These are phyloP conservation scores for Coemansia sp. DNA, from an alignment of 371 early-diverging fungal species.

Conservation along the genomic window DNA sequence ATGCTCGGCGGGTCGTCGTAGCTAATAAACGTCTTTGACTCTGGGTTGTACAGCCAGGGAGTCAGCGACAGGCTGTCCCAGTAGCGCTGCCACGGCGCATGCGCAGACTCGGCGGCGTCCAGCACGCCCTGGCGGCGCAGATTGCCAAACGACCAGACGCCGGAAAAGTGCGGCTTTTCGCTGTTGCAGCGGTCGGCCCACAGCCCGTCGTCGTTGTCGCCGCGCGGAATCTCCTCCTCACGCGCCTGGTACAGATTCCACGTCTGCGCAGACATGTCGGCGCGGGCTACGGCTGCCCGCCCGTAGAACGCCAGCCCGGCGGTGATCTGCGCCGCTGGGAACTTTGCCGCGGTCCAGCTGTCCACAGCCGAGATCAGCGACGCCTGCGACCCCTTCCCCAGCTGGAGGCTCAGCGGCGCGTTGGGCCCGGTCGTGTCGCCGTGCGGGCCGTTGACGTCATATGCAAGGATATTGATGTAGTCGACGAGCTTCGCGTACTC, in stretches of 20 bases:
- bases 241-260: constrained; percentile 36
- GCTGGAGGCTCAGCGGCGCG: constrained; percentile 58
- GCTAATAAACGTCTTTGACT: constrained; percentile 58
- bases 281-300: constrained; percentile 55
- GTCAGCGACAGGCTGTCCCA: constrained; percentile 64
- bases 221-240: constrained; percentile 22
- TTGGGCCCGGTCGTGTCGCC: constrained; percentile 62
- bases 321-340: constrained; percentile 60
- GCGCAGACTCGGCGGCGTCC: constrained; percentile 48
- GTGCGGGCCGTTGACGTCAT: constrained; percentile 67
- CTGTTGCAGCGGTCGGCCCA: constrained; percentile 28
- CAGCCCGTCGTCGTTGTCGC: constrained; percentile 45
- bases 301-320: constrained; percentile 74
- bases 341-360: constrained; percentile 56
- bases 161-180: constrained; percentile 39
- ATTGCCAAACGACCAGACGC: constrained; percentile 57
- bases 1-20: constrained; percentile 66
- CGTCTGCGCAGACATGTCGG: constrained; percentile 53
- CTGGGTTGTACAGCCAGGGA: constrained; percentile 65
- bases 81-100: constrained; percentile 59
- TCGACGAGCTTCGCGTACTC: constrained; percentile 65
- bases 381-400: constrained; percentile 53
- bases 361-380: constrained; percentile 34
- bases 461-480: constrained; percentile 65
- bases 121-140: constrained; percentile 56